These are phyloP conservation scores for Malassezia brasiliensis DNA, from an alignment of 1,284 basidiomycete species.

Conservation along the genomic window DNA sequence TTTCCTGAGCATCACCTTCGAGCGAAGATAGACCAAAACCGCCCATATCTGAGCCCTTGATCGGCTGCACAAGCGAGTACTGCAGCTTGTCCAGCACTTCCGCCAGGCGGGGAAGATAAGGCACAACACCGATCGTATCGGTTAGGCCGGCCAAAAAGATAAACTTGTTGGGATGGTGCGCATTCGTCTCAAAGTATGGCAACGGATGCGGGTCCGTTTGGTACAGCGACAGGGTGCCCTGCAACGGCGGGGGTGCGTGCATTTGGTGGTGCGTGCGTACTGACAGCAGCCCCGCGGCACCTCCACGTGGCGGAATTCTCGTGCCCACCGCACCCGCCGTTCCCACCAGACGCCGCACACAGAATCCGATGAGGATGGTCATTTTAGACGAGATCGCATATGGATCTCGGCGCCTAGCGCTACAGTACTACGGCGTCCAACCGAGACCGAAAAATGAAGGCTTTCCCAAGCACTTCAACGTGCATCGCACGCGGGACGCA, in stretches of 20 bases:
- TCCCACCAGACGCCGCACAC: too few species aligned
- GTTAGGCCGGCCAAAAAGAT: slow-evolving; percentile 36
- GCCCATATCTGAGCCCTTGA: slow-evolving; percentile 31
- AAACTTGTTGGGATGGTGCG: slow-evolving; percentile 23
- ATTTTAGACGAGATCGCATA: slow-evolving; percentile 6
- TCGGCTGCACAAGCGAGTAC: slow-evolving; percentile 33
- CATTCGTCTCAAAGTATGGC: slow-evolving; percentile 30
- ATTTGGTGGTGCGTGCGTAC: not conserved
- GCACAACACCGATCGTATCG: slow-evolving; percentile 34
- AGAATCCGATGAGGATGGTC: not conserved
- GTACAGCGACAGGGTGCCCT: slow-evolving; percentile 25
- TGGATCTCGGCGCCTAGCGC: slow-evolving; percentile 6
- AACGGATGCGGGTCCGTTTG: slow-evolving; percentile 23
- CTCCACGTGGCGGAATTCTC: not conserved
- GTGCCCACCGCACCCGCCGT: too few species aligned
- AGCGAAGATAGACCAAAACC: slow-evolving; percentile 34
- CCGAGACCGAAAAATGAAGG: slow-evolving; percentile 6
- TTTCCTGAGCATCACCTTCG: slow-evolving; percentile 42
- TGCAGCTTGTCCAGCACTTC: slow-evolving; percentile 10
- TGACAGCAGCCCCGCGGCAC: not conserved
- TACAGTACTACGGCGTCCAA: slow-evolving; percentile 17
- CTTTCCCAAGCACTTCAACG: not conserved
- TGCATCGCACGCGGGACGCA: not conserved
- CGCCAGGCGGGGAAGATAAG: slow-evolving; percentile 29
- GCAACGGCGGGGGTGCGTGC: slow-evolving; percentile 2